phyloP scores from a whole-genome alignment of 768 basidiomycete species.

The Coprinopsis marcescibilis region DNA sequence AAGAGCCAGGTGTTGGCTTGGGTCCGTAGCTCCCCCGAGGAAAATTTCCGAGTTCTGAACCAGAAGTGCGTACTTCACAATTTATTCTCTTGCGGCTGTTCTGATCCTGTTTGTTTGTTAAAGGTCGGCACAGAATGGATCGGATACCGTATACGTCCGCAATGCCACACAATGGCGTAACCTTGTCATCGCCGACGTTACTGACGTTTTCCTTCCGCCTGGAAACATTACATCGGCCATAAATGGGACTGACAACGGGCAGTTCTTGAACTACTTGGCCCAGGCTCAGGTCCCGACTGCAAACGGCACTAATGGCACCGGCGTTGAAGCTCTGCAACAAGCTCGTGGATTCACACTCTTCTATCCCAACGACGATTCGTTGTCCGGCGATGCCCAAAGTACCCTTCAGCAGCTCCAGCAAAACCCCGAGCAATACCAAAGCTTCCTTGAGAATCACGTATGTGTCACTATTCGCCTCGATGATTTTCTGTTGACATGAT shows the following conservation, averaged over 20 bases:
- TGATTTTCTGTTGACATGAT: not conserved
- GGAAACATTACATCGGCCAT: slow-evolving; percentile 39
- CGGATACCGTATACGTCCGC: slow-evolving; percentile 27
- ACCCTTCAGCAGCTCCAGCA: slow-evolving; percentile 21
- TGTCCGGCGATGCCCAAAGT: slow-evolving; percentile 22
- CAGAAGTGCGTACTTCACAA: slow-evolving; percentile 33
- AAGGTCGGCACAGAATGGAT: slow-evolving; percentile 12
- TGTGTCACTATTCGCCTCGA: slow-evolving; percentile 17
- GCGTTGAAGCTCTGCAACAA: slow-evolving; percentile 26
- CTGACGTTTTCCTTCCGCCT: slow-evolving; percentile 49
- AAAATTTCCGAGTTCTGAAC: slow-evolving; percentile 39
- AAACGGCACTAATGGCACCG: slow-evolving; percentile 29
- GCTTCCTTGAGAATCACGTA: slow-evolving; percentile 57
- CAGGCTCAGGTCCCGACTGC: slow-evolving; percentile 18
- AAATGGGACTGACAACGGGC: slow-evolving; percentile 35
- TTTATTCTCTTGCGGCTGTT: not conserved
- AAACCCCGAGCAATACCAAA: slow-evolving; percentile 41
- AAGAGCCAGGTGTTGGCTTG: slow-evolving; percentile 48
- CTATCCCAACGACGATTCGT: slow-evolving; percentile 50
- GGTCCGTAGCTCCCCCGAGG: slow-evolving; percentile 17
- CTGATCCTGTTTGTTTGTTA: not conserved
- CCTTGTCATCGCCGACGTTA: slow-evolving; percentile 40
- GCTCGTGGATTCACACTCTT: slow-evolving; percentile 58
- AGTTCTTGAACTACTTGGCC: slow-evolving; percentile 26
- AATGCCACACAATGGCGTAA: slow-evolving; percentile 35